Evolutionary conservation across 1,139 yeast species (phyloP).

Genomic region (Saccharomyces hybrid): DNA sequence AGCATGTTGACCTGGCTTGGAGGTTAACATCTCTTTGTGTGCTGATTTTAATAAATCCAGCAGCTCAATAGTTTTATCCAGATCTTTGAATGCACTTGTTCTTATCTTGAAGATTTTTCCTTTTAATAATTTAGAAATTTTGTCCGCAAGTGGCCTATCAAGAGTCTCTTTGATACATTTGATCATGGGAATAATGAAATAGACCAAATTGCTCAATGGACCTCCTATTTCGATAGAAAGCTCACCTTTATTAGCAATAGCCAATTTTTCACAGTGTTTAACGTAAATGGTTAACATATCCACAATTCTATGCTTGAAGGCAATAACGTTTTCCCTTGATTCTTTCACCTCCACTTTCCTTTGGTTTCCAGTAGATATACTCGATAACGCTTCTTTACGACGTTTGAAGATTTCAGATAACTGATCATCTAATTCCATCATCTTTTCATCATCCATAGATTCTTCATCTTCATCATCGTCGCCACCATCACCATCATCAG

Average conservation of each 20-base stretch:
- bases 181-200: conserved; percentile 53
- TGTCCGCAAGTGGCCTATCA: conserved; percentile 62
- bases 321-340: conserved; percentile 72
- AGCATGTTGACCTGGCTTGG: conserved; percentile 28
- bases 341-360: conserved; percentile 62
- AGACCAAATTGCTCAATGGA: conserved; percentile 28
- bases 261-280: conserved; percentile 31
- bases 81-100: conserved; percentile 13
- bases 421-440: conserved; percentile 91
- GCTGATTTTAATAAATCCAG: conserved; percentile 15
- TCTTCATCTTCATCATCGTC: conserved; percentile 44
- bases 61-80: conserved; percentile 14
- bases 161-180: conserved; percentile 56
- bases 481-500: conserved; percentile 39
- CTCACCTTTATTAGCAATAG: conserved; percentile 5
- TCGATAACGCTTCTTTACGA: conserved; percentile 54
- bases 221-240: neutral
- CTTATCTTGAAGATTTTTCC: conserved; percentile 53
- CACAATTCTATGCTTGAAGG: conserved; percentile 70
- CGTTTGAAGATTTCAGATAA: conserved; percentile 79
- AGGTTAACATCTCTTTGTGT: conserved; percentile 30
- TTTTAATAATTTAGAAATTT: conserved; percentile 67
- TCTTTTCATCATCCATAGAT: conserved; percentile 94
- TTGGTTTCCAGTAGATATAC: conserved; percentile 51
- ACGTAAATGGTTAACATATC: conserved; percentile 66